These are phyloP conservation scores for Epichloe sibirici DNA, from an alignment of 2,329 filamentous ascomycete species.

Conservation along the genomic window DNA sequence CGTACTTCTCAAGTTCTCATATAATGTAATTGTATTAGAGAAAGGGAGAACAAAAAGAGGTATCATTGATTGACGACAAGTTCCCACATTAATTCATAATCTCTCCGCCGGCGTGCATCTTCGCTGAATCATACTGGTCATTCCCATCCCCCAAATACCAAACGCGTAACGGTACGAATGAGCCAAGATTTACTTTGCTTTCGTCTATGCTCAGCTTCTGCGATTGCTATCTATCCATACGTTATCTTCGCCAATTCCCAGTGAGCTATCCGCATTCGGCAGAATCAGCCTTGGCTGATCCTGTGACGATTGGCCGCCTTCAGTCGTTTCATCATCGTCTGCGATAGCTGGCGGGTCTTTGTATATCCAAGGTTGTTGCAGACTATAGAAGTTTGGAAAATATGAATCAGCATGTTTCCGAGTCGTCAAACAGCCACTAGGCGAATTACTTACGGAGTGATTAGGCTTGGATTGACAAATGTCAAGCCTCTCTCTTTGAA, in stretches of 20 bases:
- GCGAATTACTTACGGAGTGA: constrained; percentile 43
- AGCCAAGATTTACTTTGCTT: background rate
- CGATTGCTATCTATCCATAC: constrained; percentile 22
- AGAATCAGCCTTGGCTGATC: constrained; percentile 16
- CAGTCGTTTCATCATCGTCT: constrained; percentile 16
- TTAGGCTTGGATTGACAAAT: constrained; percentile 68
- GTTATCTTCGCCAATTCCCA: constrained; percentile 28
- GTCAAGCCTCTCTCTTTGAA: constrained; percentile 54
- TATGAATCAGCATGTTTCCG: background rate
- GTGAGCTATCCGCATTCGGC: constrained; percentile 22
- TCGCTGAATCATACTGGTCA: background rate
- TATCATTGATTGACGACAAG: background rate
- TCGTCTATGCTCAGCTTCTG: background rate
- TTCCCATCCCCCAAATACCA: background rate
- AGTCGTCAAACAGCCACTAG: background rate
- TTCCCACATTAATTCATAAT: background rate
- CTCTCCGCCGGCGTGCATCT: background rate
- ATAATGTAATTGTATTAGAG: background rate
- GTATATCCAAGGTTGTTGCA: constrained; percentile 62
- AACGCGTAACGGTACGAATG: too few species aligned
- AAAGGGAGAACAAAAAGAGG: background rate
- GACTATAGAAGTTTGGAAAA: constrained; percentile 23
- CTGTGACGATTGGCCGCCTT: constrained; percentile 11
- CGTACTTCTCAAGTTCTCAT: too few species aligned
- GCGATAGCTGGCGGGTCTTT: constrained; percentile 36